These are phyloP conservation scores for Cryptococcus sp. DNA, from an alignment of 1,284 basidiomycete species.

Conservation along the genomic window DNA sequence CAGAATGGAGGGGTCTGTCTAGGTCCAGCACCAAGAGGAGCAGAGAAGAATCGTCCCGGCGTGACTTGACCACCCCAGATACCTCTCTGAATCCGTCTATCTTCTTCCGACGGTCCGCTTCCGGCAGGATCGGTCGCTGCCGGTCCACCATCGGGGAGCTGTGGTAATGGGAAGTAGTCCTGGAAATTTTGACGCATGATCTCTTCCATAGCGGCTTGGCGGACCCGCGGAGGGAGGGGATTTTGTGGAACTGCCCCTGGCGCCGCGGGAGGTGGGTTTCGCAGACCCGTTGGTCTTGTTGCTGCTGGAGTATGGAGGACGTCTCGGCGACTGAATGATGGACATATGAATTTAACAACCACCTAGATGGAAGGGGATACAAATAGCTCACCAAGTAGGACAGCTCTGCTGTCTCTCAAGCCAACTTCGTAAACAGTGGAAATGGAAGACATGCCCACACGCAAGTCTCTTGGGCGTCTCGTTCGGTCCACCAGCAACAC, in stretches of 20 bases:
- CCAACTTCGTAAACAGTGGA: constrained; percentile 96
- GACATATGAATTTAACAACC: constrained; percentile 9
- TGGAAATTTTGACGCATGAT: constrained; percentile 35
- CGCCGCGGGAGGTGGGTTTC: constrained; percentile 54
- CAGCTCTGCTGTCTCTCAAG: constrained; percentile 89
- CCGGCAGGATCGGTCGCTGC: not conserved
- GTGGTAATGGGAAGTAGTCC: constrained; percentile 41
- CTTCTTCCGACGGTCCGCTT: constrained; percentile 15
- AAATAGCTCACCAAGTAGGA: constrained; percentile 76
- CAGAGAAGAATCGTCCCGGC: constrained; percentile 41
- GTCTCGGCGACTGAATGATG: constrained; percentile 68
- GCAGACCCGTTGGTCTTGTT: constrained; percentile 17
- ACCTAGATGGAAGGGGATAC: not conserved
- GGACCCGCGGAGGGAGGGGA: constrained; percentile 46
- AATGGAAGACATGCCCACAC: constrained; percentile 98
- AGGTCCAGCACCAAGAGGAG: constrained; percentile 39
- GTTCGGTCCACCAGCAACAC: constrained; percentile 70
- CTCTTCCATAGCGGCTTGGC: constrained; percentile 4
- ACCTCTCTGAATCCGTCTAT: constrained; percentile 33
- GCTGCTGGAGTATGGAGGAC: constrained; percentile 61
- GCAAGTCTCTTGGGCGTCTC: constrained; percentile 93
- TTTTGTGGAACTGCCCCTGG: constrained; percentile 59
- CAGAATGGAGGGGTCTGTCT: constrained; percentile 1
- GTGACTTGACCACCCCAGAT: constrained; percentile 49
- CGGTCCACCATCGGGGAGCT: not conserved